phyloP scores from a whole-genome alignment of 768 basidiomycete genomes.

The Pleurotus citrinopileatus region DNA sequence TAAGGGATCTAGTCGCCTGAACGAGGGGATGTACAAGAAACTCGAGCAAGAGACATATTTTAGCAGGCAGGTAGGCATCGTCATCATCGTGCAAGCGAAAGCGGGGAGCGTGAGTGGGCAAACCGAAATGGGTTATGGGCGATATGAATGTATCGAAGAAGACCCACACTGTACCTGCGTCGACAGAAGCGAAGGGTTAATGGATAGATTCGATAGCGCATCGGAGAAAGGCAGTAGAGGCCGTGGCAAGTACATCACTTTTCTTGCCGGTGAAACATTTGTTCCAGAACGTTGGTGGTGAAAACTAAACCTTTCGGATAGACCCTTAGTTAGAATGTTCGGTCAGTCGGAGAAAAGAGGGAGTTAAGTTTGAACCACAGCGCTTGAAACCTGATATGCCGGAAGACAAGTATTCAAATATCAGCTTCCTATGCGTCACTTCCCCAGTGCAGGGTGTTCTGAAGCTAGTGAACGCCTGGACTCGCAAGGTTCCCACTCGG shows the following conservation, averaged over 20 bases:
- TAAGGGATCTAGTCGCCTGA: constrained; percentile 7
- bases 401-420: neutral
- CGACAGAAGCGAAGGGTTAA: neutral
- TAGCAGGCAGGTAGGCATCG: neutral
- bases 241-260: neutral
- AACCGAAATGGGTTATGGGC: neutral
- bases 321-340: neutral
- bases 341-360: neutral
- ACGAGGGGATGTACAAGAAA: neutral
- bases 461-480: neutral
- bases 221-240: neutral
- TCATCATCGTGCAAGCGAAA: constrained; percentile 7
- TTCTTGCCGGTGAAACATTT: neutral
- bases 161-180: neutral
- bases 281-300: neutral
- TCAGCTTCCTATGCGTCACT: neutral
- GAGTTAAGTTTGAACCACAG: neutral
- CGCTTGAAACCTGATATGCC: neutral
- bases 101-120: neutral
- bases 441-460: neutral
- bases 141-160: constrained; percentile 4
- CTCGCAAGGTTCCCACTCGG: constrained; percentile 1
- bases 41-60: neutral
- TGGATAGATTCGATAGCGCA: neutral
- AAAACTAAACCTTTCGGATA: neutral